Base-by-base conservation (phyloP, 2,329 filamentous ascomycete genomes). In the Aspergillus sp. region DNA sequence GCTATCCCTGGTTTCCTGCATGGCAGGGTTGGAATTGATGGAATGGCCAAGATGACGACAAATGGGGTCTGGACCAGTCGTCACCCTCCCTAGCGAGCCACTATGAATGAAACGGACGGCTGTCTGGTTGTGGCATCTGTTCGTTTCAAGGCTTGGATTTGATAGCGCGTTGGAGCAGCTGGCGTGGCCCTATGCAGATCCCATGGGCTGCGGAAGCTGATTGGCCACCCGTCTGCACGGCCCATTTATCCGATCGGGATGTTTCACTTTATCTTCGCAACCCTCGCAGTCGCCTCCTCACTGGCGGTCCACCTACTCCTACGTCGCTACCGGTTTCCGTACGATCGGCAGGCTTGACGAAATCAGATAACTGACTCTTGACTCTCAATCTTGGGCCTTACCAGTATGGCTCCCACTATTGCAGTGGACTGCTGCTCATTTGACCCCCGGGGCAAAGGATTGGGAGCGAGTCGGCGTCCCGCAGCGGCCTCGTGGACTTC, bases 231-330 rank as follows among this genome's bases (percentile, higher is more conserved):
- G 39, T 21, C 53, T 36, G 42, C 53, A 44, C 53, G 53, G 53
- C 23, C 41, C 42, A 15, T 30, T 17, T 30, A n/a, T 55, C 3
- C 10, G 39, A 25, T 55, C 53, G 53, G 53, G 53, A 47, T 47
- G 53, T 55, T 55, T 55, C 53, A 55, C 53, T 32, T 55, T 55
- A 55, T 55, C 42, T 42, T 41, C 47, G 47, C 47, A 30, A 30
- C 47, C 47, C 47, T 30, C 11, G 1, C 17, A 30, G 25, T 30
- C 25, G 17, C n/a, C 47, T 50, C 15, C 11, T 30, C 8, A 30
- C n/a, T 17, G n/a, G 23, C 17, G 15, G 15, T 30, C 41, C n/a
- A 30, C 25, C 47, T 2, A 11, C 25, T 36, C 32, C 32, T 36
- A 36, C 1, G 11, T 50, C 25, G 44, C 44, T 23, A 23, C 21